Conservation (phyloP, 306 rosid genomes). For the Glycine soja region DNA sequence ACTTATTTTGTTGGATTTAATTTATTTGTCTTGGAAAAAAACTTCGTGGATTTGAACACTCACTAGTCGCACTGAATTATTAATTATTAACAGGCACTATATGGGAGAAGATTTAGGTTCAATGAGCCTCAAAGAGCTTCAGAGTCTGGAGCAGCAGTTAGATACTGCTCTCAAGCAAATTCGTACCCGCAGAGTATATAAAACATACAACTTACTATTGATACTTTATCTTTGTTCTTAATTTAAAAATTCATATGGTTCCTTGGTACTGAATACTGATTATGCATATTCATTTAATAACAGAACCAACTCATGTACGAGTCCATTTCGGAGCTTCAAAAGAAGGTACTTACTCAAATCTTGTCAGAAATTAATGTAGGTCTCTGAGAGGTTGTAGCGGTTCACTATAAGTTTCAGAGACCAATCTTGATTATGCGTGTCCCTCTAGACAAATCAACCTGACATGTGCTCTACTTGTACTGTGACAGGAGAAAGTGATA, state of each 20-base stretch:
- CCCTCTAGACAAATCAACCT: conserved; percentile 10
- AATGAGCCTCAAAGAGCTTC: conserved; percentile 76
- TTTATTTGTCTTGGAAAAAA: neutral
- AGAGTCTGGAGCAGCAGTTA: conserved; percentile 82
- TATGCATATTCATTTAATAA: neutral
- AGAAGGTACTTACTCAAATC: conserved; percentile 55
- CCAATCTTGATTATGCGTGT: conserved; percentile 22
- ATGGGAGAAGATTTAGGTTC: conserved; percentile 88
- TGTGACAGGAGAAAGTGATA: conserved; percentile 66
- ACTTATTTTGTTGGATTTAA: neutral
- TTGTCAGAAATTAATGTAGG: neutral
- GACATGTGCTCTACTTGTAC: conserved; percentile 31
- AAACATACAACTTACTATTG: neutral
- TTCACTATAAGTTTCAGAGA: neutral
- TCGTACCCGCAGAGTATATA: conserved; percentile 73
- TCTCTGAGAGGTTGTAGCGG: neutral
- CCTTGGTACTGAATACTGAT: neutral
- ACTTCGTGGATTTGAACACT: neutral
- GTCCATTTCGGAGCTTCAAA: conserved; percentile 81
- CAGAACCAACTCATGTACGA: conserved; percentile 89
- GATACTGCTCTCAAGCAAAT: conserved; percentile 78
- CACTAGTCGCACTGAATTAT: neutral
- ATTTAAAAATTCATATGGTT: neutral
- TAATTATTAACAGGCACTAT: conserved; percentile 60
- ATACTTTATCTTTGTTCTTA: neutral